phyloP scores from a whole-genome alignment of 192 early-diverging fungal genomes.

The Phlyctochytrium arcticum region DNA sequence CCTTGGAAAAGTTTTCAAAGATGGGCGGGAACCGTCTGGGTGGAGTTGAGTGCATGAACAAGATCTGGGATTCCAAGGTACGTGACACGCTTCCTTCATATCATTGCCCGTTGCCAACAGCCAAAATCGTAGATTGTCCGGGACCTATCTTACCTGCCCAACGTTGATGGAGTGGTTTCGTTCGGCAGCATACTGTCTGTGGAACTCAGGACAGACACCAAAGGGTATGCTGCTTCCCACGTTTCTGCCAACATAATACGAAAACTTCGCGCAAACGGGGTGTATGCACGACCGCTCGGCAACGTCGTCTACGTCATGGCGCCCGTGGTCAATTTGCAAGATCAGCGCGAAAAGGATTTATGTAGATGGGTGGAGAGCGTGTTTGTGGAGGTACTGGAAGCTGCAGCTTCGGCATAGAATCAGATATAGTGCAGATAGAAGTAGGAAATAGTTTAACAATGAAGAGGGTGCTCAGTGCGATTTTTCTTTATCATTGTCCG shows the following conservation, averaged over 20 bases:
- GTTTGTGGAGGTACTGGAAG: not conserved
- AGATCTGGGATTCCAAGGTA: conserved; percentile 47
- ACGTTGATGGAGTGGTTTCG: conserved; percentile 61
- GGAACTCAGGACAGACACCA: conserved; percentile 34
- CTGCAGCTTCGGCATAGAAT: not conserved
- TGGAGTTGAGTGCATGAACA: conserved; percentile 21
- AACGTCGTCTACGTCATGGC: conserved; percentile 78
- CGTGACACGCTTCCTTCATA: not conserved
- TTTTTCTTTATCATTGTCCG: not conserved
- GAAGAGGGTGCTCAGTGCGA: too few relatives aligned
- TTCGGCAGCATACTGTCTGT: conserved; percentile 69
- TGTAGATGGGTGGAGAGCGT: not conserved
- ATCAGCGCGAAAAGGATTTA: not conserved
- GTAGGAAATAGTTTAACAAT: not conserved
- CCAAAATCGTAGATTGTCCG: conserved; percentile 34
- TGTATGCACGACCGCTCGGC: conserved; percentile 68
- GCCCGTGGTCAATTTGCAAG: not conserved
- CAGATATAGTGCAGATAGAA: not conserved
- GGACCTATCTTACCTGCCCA: conserved; percentile 48
- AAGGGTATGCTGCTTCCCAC: conserved; percentile 52
- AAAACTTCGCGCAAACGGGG: conserved; percentile 33
- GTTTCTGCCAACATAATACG: conserved; percentile 30
- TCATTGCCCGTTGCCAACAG: too few relatives aligned
- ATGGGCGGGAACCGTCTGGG: not conserved
- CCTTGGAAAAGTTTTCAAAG: conserved; percentile 49